Conservation (phyloP, 108 stramenopile species). For the Nitzschia sp. region DNA sequence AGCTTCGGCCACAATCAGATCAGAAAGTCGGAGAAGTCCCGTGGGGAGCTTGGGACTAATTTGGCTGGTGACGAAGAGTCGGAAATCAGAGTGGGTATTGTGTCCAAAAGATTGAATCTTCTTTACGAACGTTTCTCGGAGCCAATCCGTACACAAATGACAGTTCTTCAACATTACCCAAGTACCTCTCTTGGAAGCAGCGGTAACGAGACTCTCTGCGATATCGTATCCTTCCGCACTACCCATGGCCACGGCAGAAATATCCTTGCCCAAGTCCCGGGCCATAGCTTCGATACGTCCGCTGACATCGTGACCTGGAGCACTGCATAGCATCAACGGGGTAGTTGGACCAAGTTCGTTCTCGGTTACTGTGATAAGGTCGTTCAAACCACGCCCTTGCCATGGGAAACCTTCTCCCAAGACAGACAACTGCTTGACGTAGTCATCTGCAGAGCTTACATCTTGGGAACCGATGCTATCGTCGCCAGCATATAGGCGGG, state of each 20-base stretch:
- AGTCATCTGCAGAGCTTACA: slow-evolving; percentile 47
- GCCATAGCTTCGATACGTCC: slow-evolving; percentile 92
- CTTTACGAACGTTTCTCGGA: slow-evolving; percentile 92
- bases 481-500: slow-evolving; percentile 57
- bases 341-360: slow-evolving; percentile 62
- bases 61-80: slow-evolving; percentile 93
- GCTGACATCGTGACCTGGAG: slow-evolving; percentile 96
- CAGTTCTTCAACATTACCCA: slow-evolving; percentile 99
- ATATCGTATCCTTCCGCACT: slow-evolving; percentile 86
- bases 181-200: slow-evolving; percentile 80
- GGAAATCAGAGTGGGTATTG: slow-evolving; percentile 73
- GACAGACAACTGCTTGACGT: slow-evolving; percentile 50
- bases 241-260: slow-evolving; percentile 94
- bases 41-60: slow-evolving; percentile 81
- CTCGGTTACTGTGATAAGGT: slow-evolving; percentile 72
- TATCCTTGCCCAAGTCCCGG: slow-evolving; percentile 61
- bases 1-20: slow-evolving; percentile 89
- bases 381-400: slow-evolving; percentile 90
- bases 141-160: slow-evolving; percentile 97
- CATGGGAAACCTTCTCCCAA: slow-evolving; percentile 80
- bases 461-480: slow-evolving; percentile 43
- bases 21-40: slow-evolving; percentile 75
- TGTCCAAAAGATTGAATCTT: slow-evolving; percentile 78
- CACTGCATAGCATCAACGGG: slow-evolving; percentile 89
- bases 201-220: slow-evolving; percentile 78